A percentile compares a stretch with the other conserved stretches of the same genome.
Evolutionary conservation across 2,329 filamentous ascomycete genomes (phyloP).

Genomic region (Sphaceloma murrayae): DNA sequence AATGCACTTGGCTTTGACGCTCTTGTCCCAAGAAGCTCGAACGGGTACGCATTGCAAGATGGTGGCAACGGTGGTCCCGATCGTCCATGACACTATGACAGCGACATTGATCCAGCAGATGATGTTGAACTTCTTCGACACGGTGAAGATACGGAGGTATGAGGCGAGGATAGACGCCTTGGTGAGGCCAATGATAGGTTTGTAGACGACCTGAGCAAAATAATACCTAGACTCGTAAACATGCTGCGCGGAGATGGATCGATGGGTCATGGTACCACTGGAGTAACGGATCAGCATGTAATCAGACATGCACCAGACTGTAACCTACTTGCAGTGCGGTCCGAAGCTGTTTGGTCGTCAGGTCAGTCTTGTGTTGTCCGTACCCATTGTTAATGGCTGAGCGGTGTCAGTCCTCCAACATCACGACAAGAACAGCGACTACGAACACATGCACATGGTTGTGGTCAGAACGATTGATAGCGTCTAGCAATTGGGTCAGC

Average conservation of each 20-base stretch:
- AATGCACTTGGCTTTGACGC: conserved; percentile 27
- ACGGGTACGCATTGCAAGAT: conserved; percentile 30
- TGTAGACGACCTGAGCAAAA: not conserved
- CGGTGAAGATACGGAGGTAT: conserved; percentile 38
- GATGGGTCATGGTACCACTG: too few relatives aligned
- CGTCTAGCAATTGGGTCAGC: conserved; percentile 9
- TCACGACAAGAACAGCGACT: too few relatives aligned
- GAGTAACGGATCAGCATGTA: too few relatives aligned
- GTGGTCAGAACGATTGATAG: conserved; percentile 19
- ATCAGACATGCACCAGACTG: conserved; percentile 28
- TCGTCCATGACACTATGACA: conserved; percentile 24
- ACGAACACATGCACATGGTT: conserved; percentile 12
- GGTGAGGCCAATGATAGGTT: conserved; percentile 23
- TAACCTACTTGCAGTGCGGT: conserved; percentile 21
- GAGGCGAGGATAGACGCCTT: conserved; percentile 42
- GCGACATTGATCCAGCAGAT: conserved; percentile 23
- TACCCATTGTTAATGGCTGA: conserved; percentile 21
- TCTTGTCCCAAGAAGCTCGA: conserved; percentile 27
- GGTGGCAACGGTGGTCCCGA: conserved; percentile 27
- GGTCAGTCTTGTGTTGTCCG: conserved; percentile 19
- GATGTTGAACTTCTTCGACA: conserved; percentile 22
- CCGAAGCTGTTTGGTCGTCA: conserved; percentile 15
- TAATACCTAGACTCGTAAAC: too few relatives aligned
- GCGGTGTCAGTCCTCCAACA: too few relatives aligned
- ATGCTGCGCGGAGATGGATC: too few relatives aligned